Percentiles rank a stretch among this genome's conserved stretches.
Evolutionary conservation across 129 eudicot genomes (phyloP).

Genomic region (Lactuca saligna): DNA sequence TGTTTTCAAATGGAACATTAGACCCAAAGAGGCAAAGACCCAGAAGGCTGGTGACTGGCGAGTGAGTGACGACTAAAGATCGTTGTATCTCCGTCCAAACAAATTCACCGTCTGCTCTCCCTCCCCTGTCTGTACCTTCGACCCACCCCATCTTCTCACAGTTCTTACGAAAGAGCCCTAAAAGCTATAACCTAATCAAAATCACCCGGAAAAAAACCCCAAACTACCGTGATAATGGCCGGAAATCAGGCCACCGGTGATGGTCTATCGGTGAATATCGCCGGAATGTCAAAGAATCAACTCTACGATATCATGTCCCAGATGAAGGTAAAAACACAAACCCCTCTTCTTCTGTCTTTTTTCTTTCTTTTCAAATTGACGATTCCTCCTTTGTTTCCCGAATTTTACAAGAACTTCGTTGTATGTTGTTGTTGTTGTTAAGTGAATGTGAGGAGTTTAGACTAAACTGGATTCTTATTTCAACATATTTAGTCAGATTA

Average conservation of each 20-base stretch:
- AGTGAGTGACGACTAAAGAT: no score
- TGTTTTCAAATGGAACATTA: no score
- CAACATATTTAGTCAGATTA: constrained; percentile 8
- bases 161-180: neutral
- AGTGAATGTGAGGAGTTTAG: neutral
- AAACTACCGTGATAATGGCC: constrained; percentile 45
- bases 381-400: neutral
- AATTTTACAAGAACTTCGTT: neutral
- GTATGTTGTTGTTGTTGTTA: neutral
- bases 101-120: neutral
- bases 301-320: constrained; percentile 92
- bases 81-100: neutral
- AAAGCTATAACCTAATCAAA: neutral
- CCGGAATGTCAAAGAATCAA: constrained; percentile 89
- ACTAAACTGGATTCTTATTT: neutral
- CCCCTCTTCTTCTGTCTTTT: neutral
- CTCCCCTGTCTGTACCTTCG: neutral
- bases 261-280: constrained; percentile 59
- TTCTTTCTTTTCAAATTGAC: neutral
- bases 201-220: neutral
- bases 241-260: constrained; percentile 69
- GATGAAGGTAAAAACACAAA: constrained; percentile 66
- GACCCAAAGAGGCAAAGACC: no score
- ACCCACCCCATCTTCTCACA: neutral
- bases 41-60: no score